Evolutionary conservation across 2,329 filamentous ascomycete genomes (phyloP).

Genomic region (Alternaria rosae): DNA sequence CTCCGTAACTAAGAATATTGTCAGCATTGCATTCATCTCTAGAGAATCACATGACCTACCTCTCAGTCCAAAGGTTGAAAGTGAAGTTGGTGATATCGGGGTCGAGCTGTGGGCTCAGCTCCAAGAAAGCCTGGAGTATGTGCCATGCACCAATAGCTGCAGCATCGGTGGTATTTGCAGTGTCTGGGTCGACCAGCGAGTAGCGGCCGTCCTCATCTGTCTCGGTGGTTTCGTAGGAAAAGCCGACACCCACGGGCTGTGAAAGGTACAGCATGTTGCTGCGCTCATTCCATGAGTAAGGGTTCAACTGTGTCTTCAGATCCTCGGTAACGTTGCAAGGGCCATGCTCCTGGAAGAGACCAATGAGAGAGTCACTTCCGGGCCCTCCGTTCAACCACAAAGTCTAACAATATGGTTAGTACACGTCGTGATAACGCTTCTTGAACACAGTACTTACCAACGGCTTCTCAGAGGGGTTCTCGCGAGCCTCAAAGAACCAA

Average conservation of each 20-base stretch:
- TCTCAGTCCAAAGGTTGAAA: constrained; percentile 59
- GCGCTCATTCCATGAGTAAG: constrained; percentile 50
- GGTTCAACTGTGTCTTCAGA: constrained; percentile 46
- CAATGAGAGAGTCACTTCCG: constrained; percentile 61
- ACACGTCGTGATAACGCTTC: fast-evolving
- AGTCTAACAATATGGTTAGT: constrained; percentile 37
- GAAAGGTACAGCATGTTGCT: constrained; percentile 52
- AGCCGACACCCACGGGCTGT: constrained; percentile 51
- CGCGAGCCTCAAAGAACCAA: constrained; percentile 59
- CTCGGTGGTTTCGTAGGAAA: constrained; percentile 47
- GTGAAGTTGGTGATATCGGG: constrained; percentile 60
- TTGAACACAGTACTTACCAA: constrained; percentile 10
- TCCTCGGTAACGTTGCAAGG: constrained; percentile 47
- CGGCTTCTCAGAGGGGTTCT: constrained; percentile 49
- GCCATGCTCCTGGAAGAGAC: constrained; percentile 58
- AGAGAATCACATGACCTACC: constrained; percentile 21
- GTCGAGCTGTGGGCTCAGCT: constrained; percentile 54
- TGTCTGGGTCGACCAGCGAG: constrained; percentile 41
- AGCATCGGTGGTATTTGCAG: constrained; percentile 42
- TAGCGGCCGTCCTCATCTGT: constrained; percentile 38
- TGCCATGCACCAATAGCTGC: constrained; percentile 48
- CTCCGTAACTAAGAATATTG: constrained; percentile 37
- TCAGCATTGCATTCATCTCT: neutral
- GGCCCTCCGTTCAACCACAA: constrained; percentile 63
- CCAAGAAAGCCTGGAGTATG: constrained; percentile 47